Evolutionary conservation across 2,329 filamentous ascomycete genomes (phyloP).

Genomic region (Helminthosporium solani): DNA sequence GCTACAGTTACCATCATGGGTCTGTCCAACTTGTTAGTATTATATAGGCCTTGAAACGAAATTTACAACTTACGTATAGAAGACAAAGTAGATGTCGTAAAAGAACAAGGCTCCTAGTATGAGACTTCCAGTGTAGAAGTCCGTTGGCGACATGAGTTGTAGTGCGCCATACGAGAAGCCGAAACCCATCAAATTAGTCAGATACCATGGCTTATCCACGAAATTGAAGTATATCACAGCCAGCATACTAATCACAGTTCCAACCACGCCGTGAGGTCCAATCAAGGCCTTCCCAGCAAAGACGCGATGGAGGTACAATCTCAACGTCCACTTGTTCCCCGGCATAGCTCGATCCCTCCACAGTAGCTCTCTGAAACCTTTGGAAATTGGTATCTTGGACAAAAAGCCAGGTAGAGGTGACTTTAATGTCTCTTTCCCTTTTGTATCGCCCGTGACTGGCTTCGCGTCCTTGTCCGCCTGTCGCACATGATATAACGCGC

Average conservation of each 20-base stretch:
- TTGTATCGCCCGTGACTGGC: slow-evolving; percentile 29
- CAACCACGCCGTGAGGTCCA: slow-evolving; percentile 55
- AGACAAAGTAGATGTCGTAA: slow-evolving; percentile 93
- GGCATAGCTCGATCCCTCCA: slow-evolving; percentile 54
- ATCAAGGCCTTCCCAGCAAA: slow-evolving; percentile 55
- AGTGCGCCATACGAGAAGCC: slow-evolving; percentile 83
- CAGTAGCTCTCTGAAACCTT: slow-evolving; percentile 35
- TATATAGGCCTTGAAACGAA: neutral
- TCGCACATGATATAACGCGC: slow-evolving; percentile 53
- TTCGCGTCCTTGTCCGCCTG: slow-evolving; percentile 34
- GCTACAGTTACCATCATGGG: slow-evolving; percentile 87
- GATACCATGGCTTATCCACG: slow-evolving; percentile 62
- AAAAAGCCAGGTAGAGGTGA: slow-evolving; percentile 57
- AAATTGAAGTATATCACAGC: slow-evolving; percentile 66
- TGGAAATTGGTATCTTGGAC: slow-evolving; percentile 50
- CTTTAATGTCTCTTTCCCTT: slow-evolving; percentile 19
- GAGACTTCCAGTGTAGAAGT: slow-evolving; percentile 76
- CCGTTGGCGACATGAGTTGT: slow-evolving; percentile 83
- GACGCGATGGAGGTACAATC: slow-evolving; percentile 56
- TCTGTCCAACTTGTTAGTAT: slow-evolving; percentile 39
- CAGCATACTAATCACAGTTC: slow-evolving; percentile 55
- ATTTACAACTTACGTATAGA: slow-evolving; percentile 64
- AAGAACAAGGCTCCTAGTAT: slow-evolving; percentile 81
- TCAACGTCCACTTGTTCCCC: slow-evolving; percentile 54
- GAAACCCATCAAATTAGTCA: slow-evolving; percentile 85